Percentiles rank a stretch among this genome's conserved stretches.
Evolutionary conservation across 768 basidiomycete genomes (phyloP).

Genomic region (Leccinum uliginosum): DNA sequence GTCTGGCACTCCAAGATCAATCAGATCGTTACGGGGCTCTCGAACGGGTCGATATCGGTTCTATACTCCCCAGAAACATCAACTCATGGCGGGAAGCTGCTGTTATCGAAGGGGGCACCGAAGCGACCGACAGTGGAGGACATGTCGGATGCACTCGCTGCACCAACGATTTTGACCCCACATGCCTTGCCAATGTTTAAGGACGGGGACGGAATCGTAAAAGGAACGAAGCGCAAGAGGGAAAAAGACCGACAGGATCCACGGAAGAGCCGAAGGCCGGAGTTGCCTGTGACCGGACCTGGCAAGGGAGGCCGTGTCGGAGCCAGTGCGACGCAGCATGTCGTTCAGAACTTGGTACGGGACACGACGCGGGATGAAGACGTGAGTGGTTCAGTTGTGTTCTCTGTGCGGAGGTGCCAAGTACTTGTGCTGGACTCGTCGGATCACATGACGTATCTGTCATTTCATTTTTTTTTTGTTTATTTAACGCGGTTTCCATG

Average conservation of each 20-base stretch:
- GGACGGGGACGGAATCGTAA: slow-evolving; percentile 64
- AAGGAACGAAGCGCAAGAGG: slow-evolving; percentile 80
- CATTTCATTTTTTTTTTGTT: slow-evolving; percentile 9
- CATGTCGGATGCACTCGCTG: slow-evolving; percentile 79
- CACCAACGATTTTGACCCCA: slow-evolving; percentile 88
- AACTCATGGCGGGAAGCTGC: slow-evolving; percentile 86
- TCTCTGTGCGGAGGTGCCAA: neutral
- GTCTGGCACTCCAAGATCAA: slow-evolving; percentile 98
- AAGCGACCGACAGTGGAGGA: slow-evolving; percentile 82
- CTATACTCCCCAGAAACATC: slow-evolving; percentile 91
- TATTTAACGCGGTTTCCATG: slow-evolving; percentile 2
- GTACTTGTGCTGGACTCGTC: slow-evolving; percentile 1
- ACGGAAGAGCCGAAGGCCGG: slow-evolving; percentile 87
- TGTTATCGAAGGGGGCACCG: slow-evolving; percentile 82
- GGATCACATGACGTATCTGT: slow-evolving; percentile 13
- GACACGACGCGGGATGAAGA: slow-evolving; percentile 91
- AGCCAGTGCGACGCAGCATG: slow-evolving; percentile 94
- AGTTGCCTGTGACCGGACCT: slow-evolving; percentile 88
- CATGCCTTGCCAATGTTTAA: slow-evolving; percentile 91
- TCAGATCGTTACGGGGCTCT: slow-evolving; percentile 85
- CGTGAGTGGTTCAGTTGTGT: slow-evolving; percentile 55
- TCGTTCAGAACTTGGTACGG: slow-evolving; percentile 91
- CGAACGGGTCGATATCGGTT: slow-evolving; percentile 84
- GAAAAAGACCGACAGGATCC: slow-evolving; percentile 88
- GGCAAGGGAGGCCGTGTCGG: slow-evolving; percentile 94